Conservation (phyloP, 1,284 basidiomycete species). For the Sanghuangporus weigelae region DNA sequence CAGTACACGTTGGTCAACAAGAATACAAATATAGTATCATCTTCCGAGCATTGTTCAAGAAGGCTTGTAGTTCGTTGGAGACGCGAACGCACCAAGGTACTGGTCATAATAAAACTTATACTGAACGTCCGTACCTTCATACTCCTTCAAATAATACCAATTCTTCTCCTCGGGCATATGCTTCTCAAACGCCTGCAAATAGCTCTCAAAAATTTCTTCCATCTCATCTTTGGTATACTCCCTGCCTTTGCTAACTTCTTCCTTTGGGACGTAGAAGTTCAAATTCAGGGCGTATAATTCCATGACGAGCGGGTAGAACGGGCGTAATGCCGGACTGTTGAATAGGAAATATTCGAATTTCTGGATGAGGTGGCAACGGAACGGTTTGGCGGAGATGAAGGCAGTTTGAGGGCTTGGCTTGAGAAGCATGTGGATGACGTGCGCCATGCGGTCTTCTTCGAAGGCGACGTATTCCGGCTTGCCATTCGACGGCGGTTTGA, state of each 20-base stretch:
- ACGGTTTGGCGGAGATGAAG: not conserved
- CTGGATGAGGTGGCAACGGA: not conserved
- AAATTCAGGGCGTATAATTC: not conserved
- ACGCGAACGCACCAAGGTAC: not conserved
- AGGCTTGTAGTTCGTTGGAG: not conserved
- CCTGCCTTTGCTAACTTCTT: not conserved
- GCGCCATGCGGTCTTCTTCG: not conserved
- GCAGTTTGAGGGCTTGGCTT: not conserved
- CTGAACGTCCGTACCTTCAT: not conserved
- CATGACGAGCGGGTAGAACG: not conserved
- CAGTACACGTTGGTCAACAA: not conserved
- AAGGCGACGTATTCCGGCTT: not conserved
- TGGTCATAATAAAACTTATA: not conserved
- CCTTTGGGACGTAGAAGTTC: not conserved
- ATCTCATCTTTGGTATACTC: slow-evolving; percentile 4
- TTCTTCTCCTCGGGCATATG: not conserved
- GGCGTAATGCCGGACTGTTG: not conserved
- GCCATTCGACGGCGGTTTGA: not conserved
- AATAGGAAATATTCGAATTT: not conserved
- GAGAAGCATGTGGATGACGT: not conserved
- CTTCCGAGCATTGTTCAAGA: not conserved
- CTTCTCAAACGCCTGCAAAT: slow-evolving; percentile 3
- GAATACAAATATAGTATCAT: not conserved
- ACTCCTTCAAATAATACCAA: slow-evolving; percentile 3
- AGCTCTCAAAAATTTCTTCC: slow-evolving; percentile 2